Conservation (phyloP, 495 filamentous ascomycete genomes). For the Lophiostoma macrostomum region DNA sequence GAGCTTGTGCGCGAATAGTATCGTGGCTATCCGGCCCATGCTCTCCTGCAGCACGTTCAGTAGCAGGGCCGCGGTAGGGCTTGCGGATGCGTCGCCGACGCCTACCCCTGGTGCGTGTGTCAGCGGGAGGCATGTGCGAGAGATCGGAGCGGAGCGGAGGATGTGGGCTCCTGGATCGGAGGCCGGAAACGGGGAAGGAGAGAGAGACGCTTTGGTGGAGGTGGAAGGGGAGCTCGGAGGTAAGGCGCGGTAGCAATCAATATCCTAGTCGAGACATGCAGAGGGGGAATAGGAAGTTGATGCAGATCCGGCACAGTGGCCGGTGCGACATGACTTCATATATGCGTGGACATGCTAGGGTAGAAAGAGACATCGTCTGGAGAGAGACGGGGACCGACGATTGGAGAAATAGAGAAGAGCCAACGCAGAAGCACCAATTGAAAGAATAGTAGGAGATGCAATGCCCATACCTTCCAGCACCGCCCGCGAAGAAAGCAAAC, state of each 20-base stretch:
- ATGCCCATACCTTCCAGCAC: conserved; percentile 69
- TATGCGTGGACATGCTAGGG: no score
- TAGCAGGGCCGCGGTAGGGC: conserved; percentile 82
- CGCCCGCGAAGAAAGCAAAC: conserved; percentile 80
- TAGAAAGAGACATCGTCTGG: no score
- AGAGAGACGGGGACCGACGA: no score
- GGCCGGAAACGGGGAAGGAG: not conserved
- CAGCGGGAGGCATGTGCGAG: conserved; percentile 2
- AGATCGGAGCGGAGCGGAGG: no score
- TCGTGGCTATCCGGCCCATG: conserved; percentile 81
- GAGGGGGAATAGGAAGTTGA: no score
- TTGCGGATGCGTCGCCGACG: conserved; percentile 81
- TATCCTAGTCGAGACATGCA: conserved; percentile 1
- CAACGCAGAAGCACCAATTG: no score
- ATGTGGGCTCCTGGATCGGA: not conserved
- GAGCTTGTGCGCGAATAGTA: conserved; percentile 81
- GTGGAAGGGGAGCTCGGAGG: no score
- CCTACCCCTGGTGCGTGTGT: conserved; percentile 61
- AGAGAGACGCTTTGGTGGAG: not conserved
- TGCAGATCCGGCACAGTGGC: no score
- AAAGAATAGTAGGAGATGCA: not conserved
- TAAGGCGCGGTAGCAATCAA: conserved; percentile 13
- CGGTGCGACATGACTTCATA: no score
- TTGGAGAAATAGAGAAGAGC: no score
- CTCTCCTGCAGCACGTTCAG: conserved; percentile 83